These are phyloP conservation scores for Myxozyma geophila DNA, from an alignment of 805 yeast genomes.

Conservation along the genomic window DNA sequence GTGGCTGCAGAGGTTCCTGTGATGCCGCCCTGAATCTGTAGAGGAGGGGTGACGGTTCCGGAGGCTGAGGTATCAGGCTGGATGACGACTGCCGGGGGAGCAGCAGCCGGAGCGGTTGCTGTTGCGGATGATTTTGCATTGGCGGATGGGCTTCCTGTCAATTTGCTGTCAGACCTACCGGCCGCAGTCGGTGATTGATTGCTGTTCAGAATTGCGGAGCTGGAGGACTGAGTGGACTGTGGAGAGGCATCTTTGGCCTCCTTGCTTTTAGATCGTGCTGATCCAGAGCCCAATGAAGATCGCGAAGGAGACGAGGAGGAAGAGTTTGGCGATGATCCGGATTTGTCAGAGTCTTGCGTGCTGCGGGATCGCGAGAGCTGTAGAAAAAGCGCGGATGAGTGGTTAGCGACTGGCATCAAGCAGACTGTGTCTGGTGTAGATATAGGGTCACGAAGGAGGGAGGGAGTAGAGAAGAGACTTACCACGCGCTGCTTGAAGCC, in stretches of 20 bases:
- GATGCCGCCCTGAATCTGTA: conserved; percentile 12
- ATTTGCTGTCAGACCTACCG: neutral
- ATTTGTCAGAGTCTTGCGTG: conserved; percentile 32
- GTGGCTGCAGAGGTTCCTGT: conserved; percentile 15
- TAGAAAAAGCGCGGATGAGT: neutral
- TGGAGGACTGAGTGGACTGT: conserved; percentile 2
- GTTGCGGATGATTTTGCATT: conserved; percentile 15
- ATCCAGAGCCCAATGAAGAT: conserved; percentile 5
- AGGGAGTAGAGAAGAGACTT: conserved; percentile 3
- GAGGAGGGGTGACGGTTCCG: conserved; percentile 7
- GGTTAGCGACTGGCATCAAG: neutral
- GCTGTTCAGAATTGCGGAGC: neutral
- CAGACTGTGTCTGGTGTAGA: neutral
- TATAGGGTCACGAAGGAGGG: neutral
- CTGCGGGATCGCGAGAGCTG: conserved; percentile 39
- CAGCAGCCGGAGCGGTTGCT: neutral
- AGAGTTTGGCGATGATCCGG: conserved; percentile 6
- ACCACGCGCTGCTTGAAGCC: conserved; percentile 43
- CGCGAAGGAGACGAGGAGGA: conserved; percentile 12
- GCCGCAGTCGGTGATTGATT: conserved; percentile 2
- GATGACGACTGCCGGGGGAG: conserved; percentile 3
- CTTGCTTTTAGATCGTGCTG: conserved; percentile 13
- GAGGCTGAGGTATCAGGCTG: conserved; percentile 2
- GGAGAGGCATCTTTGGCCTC: conserved; percentile 15
- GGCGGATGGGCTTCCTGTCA: conserved; percentile 10